These are phyloP conservation scores for Athelia psychrophila DNA, from an alignment of 1,284 basidiomycete species.

Conservation along the genomic window DNA sequence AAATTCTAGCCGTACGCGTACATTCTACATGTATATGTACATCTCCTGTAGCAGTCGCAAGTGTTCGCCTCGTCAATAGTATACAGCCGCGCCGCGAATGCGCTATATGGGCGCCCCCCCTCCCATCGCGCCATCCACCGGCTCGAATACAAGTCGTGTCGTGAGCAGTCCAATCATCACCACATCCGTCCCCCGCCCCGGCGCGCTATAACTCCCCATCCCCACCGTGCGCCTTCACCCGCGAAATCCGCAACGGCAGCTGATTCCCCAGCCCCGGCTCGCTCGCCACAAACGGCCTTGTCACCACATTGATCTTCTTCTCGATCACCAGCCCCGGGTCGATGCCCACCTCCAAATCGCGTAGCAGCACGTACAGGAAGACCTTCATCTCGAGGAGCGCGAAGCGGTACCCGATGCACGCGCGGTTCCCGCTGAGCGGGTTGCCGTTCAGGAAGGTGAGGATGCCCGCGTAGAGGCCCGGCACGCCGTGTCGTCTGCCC, in stretches of 20 bases:
- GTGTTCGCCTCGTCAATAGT: no score
- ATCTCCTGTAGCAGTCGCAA: no score
- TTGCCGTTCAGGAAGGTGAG: conserved; percentile 64
- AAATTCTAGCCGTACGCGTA: no score
- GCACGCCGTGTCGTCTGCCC: conserved; percentile 34
- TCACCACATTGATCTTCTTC: conserved; percentile 61
- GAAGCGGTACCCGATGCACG: conserved; percentile 73
- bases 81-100: no score
- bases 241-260: conserved; percentile 47
- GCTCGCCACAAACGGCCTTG: conserved; percentile 52
- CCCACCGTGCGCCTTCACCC: no score
- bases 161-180: no score
- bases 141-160: no score
- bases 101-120: no score
- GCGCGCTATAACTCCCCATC: no score
- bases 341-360: conserved; percentile 53
- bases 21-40: no score
- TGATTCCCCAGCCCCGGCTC: conserved; percentile 47
- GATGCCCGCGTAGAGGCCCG: conserved; percentile 61
- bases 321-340: conserved; percentile 54
- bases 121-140: no score
- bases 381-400: conserved; percentile 70
- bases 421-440: conserved; percentile 52
- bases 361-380: conserved; percentile 54
- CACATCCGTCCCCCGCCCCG: no score